Evolutionary conservation across 148 eudicot species (phyloP).

Genomic region (Agrostemma githago): DNA sequence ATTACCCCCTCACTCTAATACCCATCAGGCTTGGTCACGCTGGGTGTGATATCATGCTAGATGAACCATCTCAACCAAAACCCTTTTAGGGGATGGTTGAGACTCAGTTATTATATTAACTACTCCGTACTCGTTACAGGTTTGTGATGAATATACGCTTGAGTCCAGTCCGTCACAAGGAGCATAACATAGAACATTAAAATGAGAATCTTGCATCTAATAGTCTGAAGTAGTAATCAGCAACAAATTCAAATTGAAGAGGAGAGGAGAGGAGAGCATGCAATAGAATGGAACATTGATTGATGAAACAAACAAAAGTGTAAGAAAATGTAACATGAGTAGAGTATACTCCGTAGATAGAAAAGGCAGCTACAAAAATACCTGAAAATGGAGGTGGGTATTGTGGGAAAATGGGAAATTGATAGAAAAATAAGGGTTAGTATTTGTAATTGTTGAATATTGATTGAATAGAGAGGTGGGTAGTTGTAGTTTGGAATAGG

Average conservation of each 20-base stretch:
- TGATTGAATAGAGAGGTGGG: slow-evolving; percentile 14
- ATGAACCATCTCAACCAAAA: too few relatives aligned
- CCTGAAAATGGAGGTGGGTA: slow-evolving; percentile 24
- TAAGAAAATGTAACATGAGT: too few relatives aligned
- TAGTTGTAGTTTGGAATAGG: slow-evolving; percentile 9
- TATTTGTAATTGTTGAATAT: too few relatives aligned
- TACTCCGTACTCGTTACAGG: too few relatives aligned
- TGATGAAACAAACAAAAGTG: not conserved
- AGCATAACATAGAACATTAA: not conserved
- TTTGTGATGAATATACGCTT: too few relatives aligned
- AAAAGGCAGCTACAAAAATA: not conserved
- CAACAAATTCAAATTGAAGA: not conserved
- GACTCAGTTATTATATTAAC: too few relatives aligned
- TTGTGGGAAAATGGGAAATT: slow-evolving; percentile 11
- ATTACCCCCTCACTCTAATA: too few relatives aligned
- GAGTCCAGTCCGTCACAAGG: too few relatives aligned
- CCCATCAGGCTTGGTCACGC: too few relatives aligned
- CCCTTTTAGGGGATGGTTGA: too few relatives aligned
- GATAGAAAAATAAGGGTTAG: slow-evolving; percentile 7
- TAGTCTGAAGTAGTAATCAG: not conserved
- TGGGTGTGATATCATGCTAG: too few relatives aligned
- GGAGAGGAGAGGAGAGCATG: not conserved
- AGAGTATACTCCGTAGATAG: too few relatives aligned
- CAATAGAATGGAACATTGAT: not conserved
- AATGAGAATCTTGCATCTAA: not conserved